Evolutionary conservation across 2,329 filamentous ascomycete species (phyloP).

Genomic region (Arthrobotrys sphaeroides): DNA sequence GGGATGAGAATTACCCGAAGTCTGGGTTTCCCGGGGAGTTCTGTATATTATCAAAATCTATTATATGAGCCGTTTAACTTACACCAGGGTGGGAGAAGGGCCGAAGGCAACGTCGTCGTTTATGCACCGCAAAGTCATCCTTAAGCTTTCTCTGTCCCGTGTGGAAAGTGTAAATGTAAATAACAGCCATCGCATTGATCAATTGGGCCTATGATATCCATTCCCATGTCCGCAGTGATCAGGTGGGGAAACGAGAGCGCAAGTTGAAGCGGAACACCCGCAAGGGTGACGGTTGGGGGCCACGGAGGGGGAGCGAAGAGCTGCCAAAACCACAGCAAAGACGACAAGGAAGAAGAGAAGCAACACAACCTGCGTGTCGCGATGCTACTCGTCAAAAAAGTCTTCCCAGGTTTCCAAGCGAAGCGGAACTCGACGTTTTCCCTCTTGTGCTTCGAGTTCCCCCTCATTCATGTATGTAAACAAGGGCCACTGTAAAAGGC

Average conservation of each 20-base stretch:
- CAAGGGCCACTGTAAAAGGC: constrained; percentile 39
- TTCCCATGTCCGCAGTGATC: background rate
- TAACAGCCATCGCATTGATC: constrained; percentile 10
- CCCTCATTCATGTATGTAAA: constrained; percentile 29
- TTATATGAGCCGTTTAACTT: constrained; percentile 16
- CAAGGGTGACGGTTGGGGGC: constrained; percentile 1
- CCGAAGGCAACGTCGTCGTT: constrained; percentile 17
- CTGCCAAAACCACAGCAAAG: constrained; percentile 12
- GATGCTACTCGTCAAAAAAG: constrained; percentile 52
- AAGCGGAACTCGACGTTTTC: constrained; percentile 48
- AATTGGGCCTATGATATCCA: constrained; percentile 15
- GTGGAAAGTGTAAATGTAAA: constrained; percentile 3
- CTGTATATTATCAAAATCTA: constrained; percentile 45
- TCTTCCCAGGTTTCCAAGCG: constrained; percentile 32
- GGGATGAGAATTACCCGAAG: constrained; percentile 52
- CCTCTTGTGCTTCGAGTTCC: constrained; percentile 30
- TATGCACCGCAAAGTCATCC: constrained; percentile 27
- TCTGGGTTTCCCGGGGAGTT: constrained; percentile 24
- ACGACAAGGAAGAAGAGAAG: constrained; percentile 22
- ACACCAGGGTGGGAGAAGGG: constrained; percentile 2
- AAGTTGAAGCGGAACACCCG: background rate
- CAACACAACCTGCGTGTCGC: constrained; percentile 52
- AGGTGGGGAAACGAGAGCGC: constrained; percentile 13
- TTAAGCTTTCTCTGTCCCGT: background rate
- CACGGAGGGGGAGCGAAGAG: constrained; percentile 12